Percentiles rank a stretch among this genome's conserved stretches.
Conservation (phyloP, 495 filamentous ascomycete genomes). For the Chaetomium tenue region DNA sequence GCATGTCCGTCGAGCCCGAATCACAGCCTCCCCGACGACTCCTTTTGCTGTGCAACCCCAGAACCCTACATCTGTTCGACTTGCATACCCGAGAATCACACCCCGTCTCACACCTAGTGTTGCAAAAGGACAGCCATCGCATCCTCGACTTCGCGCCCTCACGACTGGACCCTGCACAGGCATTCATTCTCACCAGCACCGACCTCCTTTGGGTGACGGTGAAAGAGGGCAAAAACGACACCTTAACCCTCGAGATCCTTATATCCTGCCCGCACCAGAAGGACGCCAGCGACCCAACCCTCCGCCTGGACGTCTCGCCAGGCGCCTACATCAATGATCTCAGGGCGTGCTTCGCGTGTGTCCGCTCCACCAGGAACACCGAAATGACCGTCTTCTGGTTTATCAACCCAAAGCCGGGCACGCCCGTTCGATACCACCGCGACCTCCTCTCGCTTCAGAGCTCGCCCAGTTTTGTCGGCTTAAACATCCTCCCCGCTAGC, state of each 20-base stretch:
- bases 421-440: conserved; percentile 27
- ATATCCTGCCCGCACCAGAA: conserved; percentile 50
- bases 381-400: conserved; percentile 34
- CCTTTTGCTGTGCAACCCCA: conserved; percentile 28
- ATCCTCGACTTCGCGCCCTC: conserved; percentile 56
- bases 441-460: conserved; percentile 24
- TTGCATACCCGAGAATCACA: conserved; percentile 10
- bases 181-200: conserved; percentile 57
- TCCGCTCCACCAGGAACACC: conserved; percentile 28
- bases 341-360: conserved; percentile 31
- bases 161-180: conserved; percentile 45
- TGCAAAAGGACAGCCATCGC: conserved; percentile 33
- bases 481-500: conserved; percentile 28
- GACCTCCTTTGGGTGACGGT: conserved; percentile 37
- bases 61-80: conserved; percentile 27
- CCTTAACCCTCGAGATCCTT: conserved; percentile 30
- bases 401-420: conserved; percentile 25
- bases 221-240: conserved; percentile 14
- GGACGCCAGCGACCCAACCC: conserved; percentile 36
- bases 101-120: conserved; percentile 16
- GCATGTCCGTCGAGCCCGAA: neutral
- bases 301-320: conserved; percentile 38
- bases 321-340: conserved; percentile 23
- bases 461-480: conserved; percentile 21
- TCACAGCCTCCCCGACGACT: conserved; percentile 4